Percentiles rank a stretch among this genome's conserved stretches.
Evolutionary conservation across 2,329 filamentous ascomycete species (phyloP).

Genomic region (Hypoxylon sp.): DNA sequence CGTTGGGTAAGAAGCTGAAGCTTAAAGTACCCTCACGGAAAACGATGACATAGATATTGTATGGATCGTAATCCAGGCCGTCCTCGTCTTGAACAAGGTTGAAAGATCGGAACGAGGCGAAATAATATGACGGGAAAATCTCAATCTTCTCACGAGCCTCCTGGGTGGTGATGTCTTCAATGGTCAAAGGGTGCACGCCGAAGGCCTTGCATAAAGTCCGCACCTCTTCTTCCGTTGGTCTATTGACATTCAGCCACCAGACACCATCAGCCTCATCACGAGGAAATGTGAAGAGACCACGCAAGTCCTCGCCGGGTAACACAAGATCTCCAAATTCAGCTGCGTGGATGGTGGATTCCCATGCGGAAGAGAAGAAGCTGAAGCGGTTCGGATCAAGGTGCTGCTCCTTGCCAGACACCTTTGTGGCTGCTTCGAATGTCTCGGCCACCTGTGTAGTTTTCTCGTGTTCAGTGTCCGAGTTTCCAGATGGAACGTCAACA

Average conservation of each 20-base stretch:
- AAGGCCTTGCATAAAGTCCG: constrained; percentile 92
- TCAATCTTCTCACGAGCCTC: constrained; percentile 99
- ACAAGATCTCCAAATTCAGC: constrained; percentile 88
- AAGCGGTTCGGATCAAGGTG: constrained; percentile 79
- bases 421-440: constrained; percentile 34
- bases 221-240: constrained; percentile 89
- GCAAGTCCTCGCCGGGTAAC: constrained; percentile 88
- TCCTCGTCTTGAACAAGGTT: constrained; percentile 80
- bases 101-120: constrained; percentile 97
- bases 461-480: constrained; percentile 59
- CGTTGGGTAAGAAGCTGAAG: constrained; percentile 91
- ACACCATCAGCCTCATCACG: constrained; percentile 78
- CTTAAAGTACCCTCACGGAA: constrained; percentile 95
- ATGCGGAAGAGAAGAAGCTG: constrained; percentile 96
- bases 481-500: constrained; percentile 63
- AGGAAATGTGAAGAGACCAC: constrained; percentile 81
- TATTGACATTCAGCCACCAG: constrained; percentile 98
- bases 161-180: constrained; percentile 95
- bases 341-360: constrained; percentile 93
- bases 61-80: constrained; percentile 87
- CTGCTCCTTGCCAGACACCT: constrained; percentile 51
- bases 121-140: constrained; percentile 97
- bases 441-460: constrained; percentile 55
- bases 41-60: constrained; percentile 96
- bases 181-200: constrained; percentile 92